Evolutionary conservation across 2,329 filamentous ascomycete genomes (phyloP), one percentile per base, ranked within the genome.

Genomic region (Colletotrichum sp.): DNA sequence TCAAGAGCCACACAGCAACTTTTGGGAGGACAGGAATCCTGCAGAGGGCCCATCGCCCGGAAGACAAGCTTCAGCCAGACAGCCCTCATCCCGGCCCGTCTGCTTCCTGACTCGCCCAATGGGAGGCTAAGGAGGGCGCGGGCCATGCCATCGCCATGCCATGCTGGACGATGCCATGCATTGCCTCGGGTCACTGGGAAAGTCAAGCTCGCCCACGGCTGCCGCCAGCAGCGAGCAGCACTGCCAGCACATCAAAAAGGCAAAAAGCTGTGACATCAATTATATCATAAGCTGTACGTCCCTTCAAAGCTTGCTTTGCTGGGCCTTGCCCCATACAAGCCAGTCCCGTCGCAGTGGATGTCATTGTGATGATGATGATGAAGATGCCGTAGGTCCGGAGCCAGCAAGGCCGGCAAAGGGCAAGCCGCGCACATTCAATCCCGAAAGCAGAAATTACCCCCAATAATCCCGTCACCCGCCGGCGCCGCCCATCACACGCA

Each of bases 31-130:
- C 43, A 24, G 26, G 55, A 70, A 26, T 72, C 52, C 60, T 66
- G 67, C 48, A 71, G 60, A 52, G n/a, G n/a, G n/a, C 43, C 43
- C 69, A 67, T 72, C 69, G 55, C 30, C 15, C 36, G 32, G 26
- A 75, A 36, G 52, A 75, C 64, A 75, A 75, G 70, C 73, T 75
- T 75, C 70, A 64, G 64, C 70, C 32, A 66, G 43, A 73, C 63
- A 75, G 69, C 69, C 69, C 43, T 43, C 43, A 73, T 73, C 73
- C 73, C 70, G 38, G 73, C 34, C 38, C 36, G 63, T 68, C 58
- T 36, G 30, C 38, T 72, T 67, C 55, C 63, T 75, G 67, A 72
- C 68, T 75, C 68, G 63, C 32, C 70, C 34, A 38, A 34, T 34
- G 57, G 34, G 34, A 48, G 13, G 67, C 18, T 15, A 24, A 48